Evolutionary conservation across 371 early-diverging fungal genomes (phyloP).

Genomic region (Rhizopus microsporus): DNA sequence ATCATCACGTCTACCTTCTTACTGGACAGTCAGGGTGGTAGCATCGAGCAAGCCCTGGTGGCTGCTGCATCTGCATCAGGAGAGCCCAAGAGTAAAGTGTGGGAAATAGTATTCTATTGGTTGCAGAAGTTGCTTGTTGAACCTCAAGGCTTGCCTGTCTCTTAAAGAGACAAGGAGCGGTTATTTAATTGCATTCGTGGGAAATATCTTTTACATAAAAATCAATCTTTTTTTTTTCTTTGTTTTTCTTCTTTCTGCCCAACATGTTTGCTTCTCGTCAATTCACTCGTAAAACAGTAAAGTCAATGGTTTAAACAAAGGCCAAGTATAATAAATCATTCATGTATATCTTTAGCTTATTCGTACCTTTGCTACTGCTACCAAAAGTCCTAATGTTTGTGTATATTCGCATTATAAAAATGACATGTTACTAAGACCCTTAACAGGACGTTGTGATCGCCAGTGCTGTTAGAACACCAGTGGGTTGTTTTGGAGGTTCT

Average conservation of each 20-base stretch:
- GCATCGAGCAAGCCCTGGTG: slow-evolving; percentile 39
- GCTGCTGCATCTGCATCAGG: slow-evolving; percentile 39
- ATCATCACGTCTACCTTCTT: slow-evolving; percentile 58
- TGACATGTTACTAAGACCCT: slow-evolving; percentile 7
- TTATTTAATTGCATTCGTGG: slow-evolving; percentile 4
- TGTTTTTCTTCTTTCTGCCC: slow-evolving; percentile 5
- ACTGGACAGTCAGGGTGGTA: slow-evolving; percentile 37
- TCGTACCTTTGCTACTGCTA: slow-evolving; percentile 37
- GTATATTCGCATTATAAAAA: too few relatives aligned
- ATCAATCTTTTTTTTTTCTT: slow-evolving; percentile 12
- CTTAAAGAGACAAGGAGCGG: slow-evolving; percentile 17
- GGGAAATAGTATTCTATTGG: slow-evolving; percentile 52
- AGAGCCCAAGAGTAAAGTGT: slow-evolving; percentile 40
- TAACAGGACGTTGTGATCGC: slow-evolving; percentile 82
- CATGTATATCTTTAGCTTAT: slow-evolving; percentile 17
- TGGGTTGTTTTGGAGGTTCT: slow-evolving; percentile 92
- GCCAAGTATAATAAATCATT: background rate
- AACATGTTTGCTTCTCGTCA: slow-evolving; percentile 33
- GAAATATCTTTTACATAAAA: slow-evolving; percentile 8
- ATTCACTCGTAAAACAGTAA: slow-evolving; percentile 16
- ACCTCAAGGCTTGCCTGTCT: slow-evolving; percentile 42
- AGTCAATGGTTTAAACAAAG: background rate
- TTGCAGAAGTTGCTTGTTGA: slow-evolving; percentile 50
- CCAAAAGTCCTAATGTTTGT: slow-evolving; percentile 36
- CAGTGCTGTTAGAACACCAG: slow-evolving; percentile 89